Base-by-base conservation (phyloP, 345 rosid species). In the Cardamine resedifolia region DNA sequence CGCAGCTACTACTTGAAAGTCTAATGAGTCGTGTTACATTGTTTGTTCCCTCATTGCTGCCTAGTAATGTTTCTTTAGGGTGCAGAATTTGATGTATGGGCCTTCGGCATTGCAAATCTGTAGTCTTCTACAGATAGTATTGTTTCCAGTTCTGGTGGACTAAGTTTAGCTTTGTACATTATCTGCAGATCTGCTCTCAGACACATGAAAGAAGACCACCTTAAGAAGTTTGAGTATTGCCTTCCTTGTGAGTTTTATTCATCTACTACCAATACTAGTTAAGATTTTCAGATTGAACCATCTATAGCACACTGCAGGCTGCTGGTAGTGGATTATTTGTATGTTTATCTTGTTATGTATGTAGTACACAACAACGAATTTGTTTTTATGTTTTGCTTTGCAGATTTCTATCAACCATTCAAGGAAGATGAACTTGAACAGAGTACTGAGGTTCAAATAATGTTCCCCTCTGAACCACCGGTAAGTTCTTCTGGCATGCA, bases 151-250 rank as follows among this genome's bases (percentile, higher is more conserved):
- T 24, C 19, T 52, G 19, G 23, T 74, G 23, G 33, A 36, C 55
- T 77, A 23, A 77, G 6, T 64, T 21, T 73, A 44, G 55, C 51
- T 48, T 56, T 80, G 58, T 63, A 12, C 66, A 67, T 36, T 66
- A 63, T 78, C 23, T 83, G 85, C 85, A 96, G 99, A 83, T 69
- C 88, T 77, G 96, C 99, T 84, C 78, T 96, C 78, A 90, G 84
- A 78, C 96, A 83, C 68, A 70, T 96, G 87, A 96, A 96, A 85
- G 79, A 86, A 79, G 99, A 92, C 7, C 92, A 83, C 2, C 48
- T 95, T 69, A 95, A 95, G 85, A 86, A 88, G 83, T 95, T 81
- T 24, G 98, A 92, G 77, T 95, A 95, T 71, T 90, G 97, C 84
- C 74, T 95, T 65, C 99, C 99, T 67, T 92, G 99, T 95, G 76